phyloP scores from a whole-genome alignment of 2,329 filamentous ascomycete genomes.

The Phoma sp. region DNA sequence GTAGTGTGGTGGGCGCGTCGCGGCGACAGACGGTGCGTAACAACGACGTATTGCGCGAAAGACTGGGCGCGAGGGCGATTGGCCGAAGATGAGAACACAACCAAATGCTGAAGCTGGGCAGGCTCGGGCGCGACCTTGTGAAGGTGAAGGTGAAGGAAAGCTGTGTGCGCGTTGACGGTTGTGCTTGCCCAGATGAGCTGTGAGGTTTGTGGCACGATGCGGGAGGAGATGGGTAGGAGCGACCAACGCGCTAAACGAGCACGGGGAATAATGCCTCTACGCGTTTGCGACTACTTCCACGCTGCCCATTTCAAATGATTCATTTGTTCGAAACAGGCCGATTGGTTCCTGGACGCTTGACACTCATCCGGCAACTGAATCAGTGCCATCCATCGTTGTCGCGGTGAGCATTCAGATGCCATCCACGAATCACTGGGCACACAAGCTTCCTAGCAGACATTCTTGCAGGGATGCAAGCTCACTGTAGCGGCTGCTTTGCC shows the following conservation, averaged over 20 bases:
- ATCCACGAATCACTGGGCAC: constrained; percentile 5
- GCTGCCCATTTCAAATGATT: not conserved
- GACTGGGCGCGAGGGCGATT: constrained; percentile 11
- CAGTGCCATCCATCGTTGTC: not conserved
- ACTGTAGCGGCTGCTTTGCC: not conserved
- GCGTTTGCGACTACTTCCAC: constrained; percentile 5
- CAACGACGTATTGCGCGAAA: constrained; percentile 15
- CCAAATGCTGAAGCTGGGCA: constrained; percentile 10
- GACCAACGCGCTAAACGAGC: constrained; percentile 11
- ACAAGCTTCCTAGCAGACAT: constrained; percentile 5
- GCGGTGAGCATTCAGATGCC: constrained; percentile 7
- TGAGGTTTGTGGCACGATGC: constrained; percentile 7
- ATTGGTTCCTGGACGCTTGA: constrained; percentile 8
- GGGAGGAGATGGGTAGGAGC: constrained; percentile 18
- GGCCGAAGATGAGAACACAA: constrained; percentile 7
- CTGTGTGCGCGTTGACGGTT: constrained; percentile 15
- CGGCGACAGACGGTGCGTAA: constrained; percentile 13
- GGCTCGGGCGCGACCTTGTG: constrained; percentile 5
- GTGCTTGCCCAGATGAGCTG: not conserved
- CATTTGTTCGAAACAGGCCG: constrained; percentile 4
- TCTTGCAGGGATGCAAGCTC: constrained; percentile 1
- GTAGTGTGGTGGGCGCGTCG: constrained; percentile 29
- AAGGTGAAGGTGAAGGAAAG: constrained; percentile 8
- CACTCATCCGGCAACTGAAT: constrained; percentile 1
- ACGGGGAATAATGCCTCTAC: constrained; percentile 9